Evolutionary conservation across 2,329 filamentous ascomycete genomes (phyloP).

Genomic region (Nigrospora osmanthi): DNA sequence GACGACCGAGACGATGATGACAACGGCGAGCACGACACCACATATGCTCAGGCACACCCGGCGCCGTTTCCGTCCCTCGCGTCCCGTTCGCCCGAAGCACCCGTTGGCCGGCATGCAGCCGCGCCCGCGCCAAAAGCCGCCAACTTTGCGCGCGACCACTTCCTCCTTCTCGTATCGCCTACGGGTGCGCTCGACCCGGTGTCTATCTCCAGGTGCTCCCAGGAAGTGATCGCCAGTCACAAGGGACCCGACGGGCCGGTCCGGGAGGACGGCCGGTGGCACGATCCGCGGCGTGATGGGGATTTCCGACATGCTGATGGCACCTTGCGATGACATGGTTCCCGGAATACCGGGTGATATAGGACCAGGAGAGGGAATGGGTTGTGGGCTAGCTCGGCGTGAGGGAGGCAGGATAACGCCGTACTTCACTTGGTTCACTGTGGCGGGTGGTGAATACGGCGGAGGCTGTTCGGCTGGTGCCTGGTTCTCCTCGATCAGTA

Average conservation of each 20-base stretch:
- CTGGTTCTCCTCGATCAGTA: conserved; percentile 28
- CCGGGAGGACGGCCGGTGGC: conserved; percentile 27
- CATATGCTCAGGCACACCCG: conserved; percentile 50
- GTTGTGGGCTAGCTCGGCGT: conserved; percentile 36
- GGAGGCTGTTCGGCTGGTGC: conserved; percentile 37
- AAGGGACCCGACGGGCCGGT: conserved; percentile 35
- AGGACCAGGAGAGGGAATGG: conserved; percentile 51
- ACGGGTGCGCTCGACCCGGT: conserved; percentile 42
- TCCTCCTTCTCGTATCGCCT: conserved; percentile 61
- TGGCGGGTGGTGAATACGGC: conserved; percentile 44
- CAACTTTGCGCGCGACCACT: conserved; percentile 43
- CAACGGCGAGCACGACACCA: conserved; percentile 40
- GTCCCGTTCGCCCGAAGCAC: conserved; percentile 55
- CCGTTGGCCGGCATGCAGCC: conserved; percentile 55
- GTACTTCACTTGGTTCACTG: conserved; percentile 37
- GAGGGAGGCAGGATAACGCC: conserved; percentile 50
- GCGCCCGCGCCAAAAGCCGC: conserved; percentile 58
- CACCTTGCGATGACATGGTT: conserved; percentile 55
- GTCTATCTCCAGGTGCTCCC: conserved; percentile 28
- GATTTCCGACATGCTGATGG: conserved; percentile 52
- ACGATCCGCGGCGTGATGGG: conserved; percentile 31
- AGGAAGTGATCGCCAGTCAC: conserved; percentile 35
- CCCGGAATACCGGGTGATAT: conserved; percentile 54
- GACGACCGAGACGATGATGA: conserved; percentile 50
- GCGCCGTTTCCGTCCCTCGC: conserved; percentile 56